Evolutionary conservation across 2,329 filamentous ascomycete genomes (phyloP).

Genomic region (Fusarium nematophilum): DNA sequence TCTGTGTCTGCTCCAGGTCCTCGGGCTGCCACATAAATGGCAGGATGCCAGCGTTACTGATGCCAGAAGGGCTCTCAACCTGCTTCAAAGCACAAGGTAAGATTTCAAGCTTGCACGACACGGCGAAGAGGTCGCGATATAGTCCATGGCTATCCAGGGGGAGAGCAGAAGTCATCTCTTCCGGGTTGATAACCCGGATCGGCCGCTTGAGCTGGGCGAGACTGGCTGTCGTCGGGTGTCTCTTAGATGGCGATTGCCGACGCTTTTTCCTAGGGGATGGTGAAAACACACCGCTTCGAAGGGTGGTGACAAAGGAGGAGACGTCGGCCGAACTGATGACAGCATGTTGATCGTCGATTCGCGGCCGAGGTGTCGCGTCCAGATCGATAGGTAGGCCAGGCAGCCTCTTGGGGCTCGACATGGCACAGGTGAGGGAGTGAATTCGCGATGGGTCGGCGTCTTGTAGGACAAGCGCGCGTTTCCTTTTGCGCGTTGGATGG

Average conservation of each 20-base stretch:
- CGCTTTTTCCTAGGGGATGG: not conserved
- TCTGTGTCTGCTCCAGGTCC: not conserved
- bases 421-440: not conserved
- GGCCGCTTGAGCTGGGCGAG: not conserved
- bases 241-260: not conserved
- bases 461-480: not conserved
- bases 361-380: conserved; percentile 1
- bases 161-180: not conserved
- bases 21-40: conserved; percentile 1
- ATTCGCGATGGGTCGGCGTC: too few relatives aligned
- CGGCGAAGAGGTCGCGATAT: not conserved
- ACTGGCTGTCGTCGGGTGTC: conserved; percentile 1
- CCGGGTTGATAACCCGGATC: not conserved
- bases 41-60: not conserved
- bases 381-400: not conserved
- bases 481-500: not conserved
- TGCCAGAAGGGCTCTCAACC: not conserved
- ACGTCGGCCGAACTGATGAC: not conserved
- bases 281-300: not conserved
- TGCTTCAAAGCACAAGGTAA: not conserved
- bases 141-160: not conserved
- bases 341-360: not conserved
- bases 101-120: not conserved
- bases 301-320: not conserved
- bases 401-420: not conserved